Evolutionary conservation across 768 basidiomycete species (phyloP).

Genomic region (Psilocybe azurescens): DNA sequence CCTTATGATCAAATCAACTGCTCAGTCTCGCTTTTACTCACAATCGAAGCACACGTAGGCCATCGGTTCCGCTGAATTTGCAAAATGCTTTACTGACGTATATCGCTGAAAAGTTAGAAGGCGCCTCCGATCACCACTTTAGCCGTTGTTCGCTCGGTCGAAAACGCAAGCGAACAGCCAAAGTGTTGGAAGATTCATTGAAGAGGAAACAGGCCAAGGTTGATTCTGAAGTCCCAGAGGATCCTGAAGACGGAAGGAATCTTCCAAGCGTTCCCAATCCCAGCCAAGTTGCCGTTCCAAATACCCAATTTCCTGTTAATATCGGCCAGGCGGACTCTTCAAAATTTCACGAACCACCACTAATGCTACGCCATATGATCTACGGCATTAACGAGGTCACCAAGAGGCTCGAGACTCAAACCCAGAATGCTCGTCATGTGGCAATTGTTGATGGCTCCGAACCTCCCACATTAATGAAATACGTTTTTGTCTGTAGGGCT

Average conservation of each 20-base stretch:
- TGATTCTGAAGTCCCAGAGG: not conserved
- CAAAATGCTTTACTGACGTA: slow-evolving; percentile 65
- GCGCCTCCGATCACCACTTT: slow-evolving; percentile 50
- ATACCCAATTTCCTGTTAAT: not conserved
- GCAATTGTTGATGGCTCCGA: slow-evolving; percentile 22
- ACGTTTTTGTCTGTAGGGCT: slow-evolving; percentile 73
- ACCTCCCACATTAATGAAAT: slow-evolving; percentile 32
- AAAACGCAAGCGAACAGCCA: slow-evolving; percentile 43
- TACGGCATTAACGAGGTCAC: slow-evolving; percentile 87
- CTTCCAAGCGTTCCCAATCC: not conserved
- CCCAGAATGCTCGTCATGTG: slow-evolving; percentile 35
- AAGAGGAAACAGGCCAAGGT: slow-evolving; percentile 28
- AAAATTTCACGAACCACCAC: slow-evolving; percentile 31
- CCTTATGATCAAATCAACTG: slow-evolving; percentile 5
- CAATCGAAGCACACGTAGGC: slow-evolving; percentile 47
- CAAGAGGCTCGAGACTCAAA: slow-evolving; percentile 67
- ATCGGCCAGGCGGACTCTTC: not conserved
- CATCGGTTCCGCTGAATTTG: slow-evolving; percentile 60
- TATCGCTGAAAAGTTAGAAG: slow-evolving; percentile 54
- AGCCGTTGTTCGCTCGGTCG: slow-evolving; percentile 33
- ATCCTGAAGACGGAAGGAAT: not conserved
- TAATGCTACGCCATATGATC: slow-evolving; percentile 51
- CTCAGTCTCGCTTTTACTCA: not conserved
- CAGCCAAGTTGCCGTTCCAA: not conserved
- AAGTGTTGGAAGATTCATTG: slow-evolving; percentile 8